Conservation (phyloP, 2,329 filamentous ascomycete genomes). For the Tolypocladium nubicola region DNA sequence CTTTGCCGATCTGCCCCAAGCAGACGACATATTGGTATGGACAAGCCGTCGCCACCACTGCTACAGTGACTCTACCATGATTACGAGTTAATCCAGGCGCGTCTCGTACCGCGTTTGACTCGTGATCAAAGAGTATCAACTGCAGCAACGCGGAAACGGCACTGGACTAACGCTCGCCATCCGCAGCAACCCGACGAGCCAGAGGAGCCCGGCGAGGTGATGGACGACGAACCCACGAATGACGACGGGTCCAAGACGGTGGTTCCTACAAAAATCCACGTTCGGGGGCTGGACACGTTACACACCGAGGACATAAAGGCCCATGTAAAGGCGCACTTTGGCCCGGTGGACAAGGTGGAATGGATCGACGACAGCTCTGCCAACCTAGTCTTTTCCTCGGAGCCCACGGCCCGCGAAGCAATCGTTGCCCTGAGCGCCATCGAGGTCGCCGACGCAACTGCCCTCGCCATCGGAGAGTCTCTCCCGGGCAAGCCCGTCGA, state of each 20-base stretch:
- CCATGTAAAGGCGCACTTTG: slow-evolving; percentile 61
- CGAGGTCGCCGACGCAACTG: slow-evolving; percentile 40
- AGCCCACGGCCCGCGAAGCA: slow-evolving; percentile 41
- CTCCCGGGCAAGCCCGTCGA: slow-evolving; percentile 60
- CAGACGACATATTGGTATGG: slow-evolving; percentile 26
- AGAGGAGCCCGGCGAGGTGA: slow-evolving; percentile 27
- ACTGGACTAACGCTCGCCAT: slow-evolving; percentile 6
- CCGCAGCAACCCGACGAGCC: slow-evolving; percentile 23
- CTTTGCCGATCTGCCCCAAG: slow-evolving; percentile 14
- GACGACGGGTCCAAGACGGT: slow-evolving; percentile 14
- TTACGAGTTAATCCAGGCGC: no score
- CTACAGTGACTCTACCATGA: no score
- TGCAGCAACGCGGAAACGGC: neutral
- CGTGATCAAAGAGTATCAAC: no score
- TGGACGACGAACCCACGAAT: slow-evolving; percentile 19
- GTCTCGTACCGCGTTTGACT: no score
- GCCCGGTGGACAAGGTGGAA: slow-evolving; percentile 55
- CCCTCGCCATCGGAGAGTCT: slow-evolving; percentile 50
- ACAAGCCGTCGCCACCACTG: neutral
- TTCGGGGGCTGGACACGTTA: slow-evolving; percentile 73
- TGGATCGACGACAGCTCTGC: slow-evolving; percentile 94
- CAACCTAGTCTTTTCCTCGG: slow-evolving; percentile 66
- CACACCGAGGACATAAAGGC: slow-evolving; percentile 69
- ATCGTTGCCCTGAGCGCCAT: slow-evolving; percentile 41
- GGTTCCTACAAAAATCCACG: slow-evolving; percentile 56